Base-by-base conservation (phyloP, 768 basidiomycete genomes). In the Pleurotus eryngii region DNA sequence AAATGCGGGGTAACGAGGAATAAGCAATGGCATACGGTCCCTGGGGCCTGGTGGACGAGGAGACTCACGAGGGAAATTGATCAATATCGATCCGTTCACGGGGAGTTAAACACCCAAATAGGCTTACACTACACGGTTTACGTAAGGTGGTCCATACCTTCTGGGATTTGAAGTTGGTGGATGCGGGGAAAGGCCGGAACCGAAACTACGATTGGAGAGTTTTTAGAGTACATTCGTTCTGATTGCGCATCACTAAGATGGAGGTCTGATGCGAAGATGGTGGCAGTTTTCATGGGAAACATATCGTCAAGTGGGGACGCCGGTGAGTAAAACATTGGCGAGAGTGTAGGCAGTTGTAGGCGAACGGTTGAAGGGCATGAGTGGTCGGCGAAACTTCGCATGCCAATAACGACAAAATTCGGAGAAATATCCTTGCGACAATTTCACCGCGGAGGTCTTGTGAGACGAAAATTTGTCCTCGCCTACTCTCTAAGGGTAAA, bases 1-100 rank as follows among this genome's bases (percentile, higher is more conserved):
- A 46, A 56, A 40, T 56, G 55, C 43, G 55, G 55, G 55, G 55
- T 56, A 56, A 54, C 51, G 51, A 54, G 51, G 51, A 54, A 40
- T 54, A 54, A 54, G 51, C 51, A 54, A 54, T 54, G 37, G 51
- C 49, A 35, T 27, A 30, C 49, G 51, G 51, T 22, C 27, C 38
- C 39, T 54, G 51, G 51, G 37, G 20, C 35, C 51, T 30, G 20
- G 24, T 12, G 51, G 22, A 39, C 38, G 37, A 42, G 51, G 24
- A 15, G 17, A 42, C 18, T 12, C 42, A 38, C 14, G 38, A 54
- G 18, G 49, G 27, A 54, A 42, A 54, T 26, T 40, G 51, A 38
- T 42, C 20, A 42, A 42, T 38, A 54, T 54, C 51, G 51, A 54
- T 54, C 51, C 51, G 38, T 54, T 54, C 51, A 54, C 22, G 51